Evolutionary conservation across 2,329 filamentous ascomycete species (phyloP).

Genomic region (Gaeumannomyces tritici): DNA sequence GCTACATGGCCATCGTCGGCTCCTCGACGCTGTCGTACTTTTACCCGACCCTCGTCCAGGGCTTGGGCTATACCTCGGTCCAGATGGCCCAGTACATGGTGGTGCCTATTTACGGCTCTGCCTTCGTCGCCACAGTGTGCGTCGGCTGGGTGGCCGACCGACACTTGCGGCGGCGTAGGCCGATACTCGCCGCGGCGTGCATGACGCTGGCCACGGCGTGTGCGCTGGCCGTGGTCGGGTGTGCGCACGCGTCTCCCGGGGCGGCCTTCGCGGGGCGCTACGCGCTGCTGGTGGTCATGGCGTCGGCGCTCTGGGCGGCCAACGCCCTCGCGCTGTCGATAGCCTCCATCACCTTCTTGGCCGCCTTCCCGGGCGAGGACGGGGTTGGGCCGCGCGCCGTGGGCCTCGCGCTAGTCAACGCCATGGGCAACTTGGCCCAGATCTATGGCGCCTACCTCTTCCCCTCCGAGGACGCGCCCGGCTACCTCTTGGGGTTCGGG

Average conservation of each 20-base stretch:
- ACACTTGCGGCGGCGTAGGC: conserved; percentile 31
- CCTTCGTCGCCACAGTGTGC: conserved; percentile 36
- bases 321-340: conserved; percentile 42
- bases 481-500: conserved; percentile 12
- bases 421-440: conserved; percentile 42
- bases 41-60: conserved; percentile 41
- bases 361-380: conserved; percentile 24
- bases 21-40: conserved; percentile 41
- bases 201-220: conserved; percentile 29
- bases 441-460: conserved; percentile 38
- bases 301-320: conserved; percentile 41
- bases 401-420: conserved; percentile 41
- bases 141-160: conserved; percentile 38
- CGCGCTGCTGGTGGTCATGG: conserved; percentile 44
- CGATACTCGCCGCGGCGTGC: conserved; percentile 35
- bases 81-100: conserved; percentile 40
- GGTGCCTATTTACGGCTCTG: conserved; percentile 41
- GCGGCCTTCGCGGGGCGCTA: conserved; percentile 44
- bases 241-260: too few relatives aligned
- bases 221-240: conserved; percentile 26
- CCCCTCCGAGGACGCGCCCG: conserved; percentile 9
- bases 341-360: conserved; percentile 39
- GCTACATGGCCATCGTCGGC: conserved; percentile 31
- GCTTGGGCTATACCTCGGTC: conserved; percentile 33
- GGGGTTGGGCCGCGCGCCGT: conserved; percentile 35